These are phyloP conservation scores for Suhomyces kunorum DNA, from an alignment of 1,139 yeast species.

Conservation along the genomic window DNA sequence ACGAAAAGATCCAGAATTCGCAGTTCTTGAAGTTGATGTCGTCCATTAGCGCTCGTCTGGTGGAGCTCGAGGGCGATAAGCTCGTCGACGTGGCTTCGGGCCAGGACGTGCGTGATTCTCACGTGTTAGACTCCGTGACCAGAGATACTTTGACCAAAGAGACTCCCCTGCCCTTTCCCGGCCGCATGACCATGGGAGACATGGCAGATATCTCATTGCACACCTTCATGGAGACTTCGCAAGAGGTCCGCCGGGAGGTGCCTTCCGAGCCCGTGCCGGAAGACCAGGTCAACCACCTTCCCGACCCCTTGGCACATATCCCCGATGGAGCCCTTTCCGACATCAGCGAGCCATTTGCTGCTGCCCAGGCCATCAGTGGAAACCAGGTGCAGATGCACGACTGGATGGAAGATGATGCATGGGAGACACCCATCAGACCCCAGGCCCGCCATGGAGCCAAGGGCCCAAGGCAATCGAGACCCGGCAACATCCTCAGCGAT, in stretches of 20 bases:
- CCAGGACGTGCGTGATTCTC: constrained; percentile 19
- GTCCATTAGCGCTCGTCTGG: constrained; percentile 38
- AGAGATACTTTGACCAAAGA: too few species aligned
- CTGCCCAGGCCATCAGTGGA: constrained; percentile 47
- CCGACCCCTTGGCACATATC: constrained; percentile 52
- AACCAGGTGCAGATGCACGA: constrained; percentile 38
- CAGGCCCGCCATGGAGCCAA: constrained; percentile 9
- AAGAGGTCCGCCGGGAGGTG: too few species aligned
- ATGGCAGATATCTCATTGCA: constrained; percentile 11
- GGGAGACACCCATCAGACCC: constrained; percentile 19
- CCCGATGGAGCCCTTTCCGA: constrained; percentile 40
- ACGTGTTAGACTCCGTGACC: constrained; percentile 1
- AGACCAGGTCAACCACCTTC: constrained; percentile 20
- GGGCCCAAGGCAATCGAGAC: constrained; percentile 15
- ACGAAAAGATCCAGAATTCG: constrained; percentile 39
- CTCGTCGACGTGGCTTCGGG: constrained; percentile 30
- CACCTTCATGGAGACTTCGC: too few species aligned
- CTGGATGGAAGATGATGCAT: constrained; percentile 42
- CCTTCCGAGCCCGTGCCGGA: too few species aligned
- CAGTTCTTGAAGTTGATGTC: constrained; percentile 45
- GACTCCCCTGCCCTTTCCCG: background rate
- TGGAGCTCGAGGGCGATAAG: constrained; percentile 45
- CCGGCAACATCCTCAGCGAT: constrained; percentile 25
- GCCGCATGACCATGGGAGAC: background rate
- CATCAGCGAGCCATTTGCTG: constrained; percentile 36